Evolutionary conservation across 164 flowering plant genomes (phyloP).

Genomic region (Paratinospora sagittata): DNA sequence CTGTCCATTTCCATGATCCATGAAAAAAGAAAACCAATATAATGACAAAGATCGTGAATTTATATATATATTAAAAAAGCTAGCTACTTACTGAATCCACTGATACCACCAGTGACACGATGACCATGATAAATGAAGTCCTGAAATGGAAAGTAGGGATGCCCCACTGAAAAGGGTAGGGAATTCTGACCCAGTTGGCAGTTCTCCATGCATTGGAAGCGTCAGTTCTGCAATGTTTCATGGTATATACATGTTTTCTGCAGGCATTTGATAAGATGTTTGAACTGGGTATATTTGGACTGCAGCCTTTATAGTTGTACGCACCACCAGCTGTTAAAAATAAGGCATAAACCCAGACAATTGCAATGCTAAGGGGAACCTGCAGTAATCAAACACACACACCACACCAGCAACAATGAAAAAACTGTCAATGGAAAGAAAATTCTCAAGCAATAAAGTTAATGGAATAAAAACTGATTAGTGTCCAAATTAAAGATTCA

Average conservation of each 20-base stretch:
- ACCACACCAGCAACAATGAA: background rate
- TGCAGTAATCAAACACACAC: slow-evolving; percentile 23
- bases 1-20: background rate
- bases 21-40: background rate
- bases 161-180: slow-evolving; percentile 97
- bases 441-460: background rate
- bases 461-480: background rate
- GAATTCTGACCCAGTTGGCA: slow-evolving; percentile 79
- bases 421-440: background rate
- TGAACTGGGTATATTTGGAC: slow-evolving; percentile 61
- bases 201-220: slow-evolving; percentile 77
- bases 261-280: slow-evolving; percentile 70
- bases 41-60: background rate
- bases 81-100: slow-evolving; percentile 73
- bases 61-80: background rate
- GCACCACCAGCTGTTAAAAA: slow-evolving; percentile 89
- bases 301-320: slow-evolving; percentile 79
- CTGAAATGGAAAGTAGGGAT: slow-evolving; percentile 65
- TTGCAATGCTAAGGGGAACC: slow-evolving; percentile 77
- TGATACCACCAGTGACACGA: slow-evolving; percentile 66
- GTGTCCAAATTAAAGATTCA: background rate
- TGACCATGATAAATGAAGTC: slow-evolving; percentile 74
- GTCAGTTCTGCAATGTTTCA: slow-evolving; percentile 92
- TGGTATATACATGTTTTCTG: slow-evolving; percentile 68
- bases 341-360: slow-evolving; percentile 84